Conservation (phyloP, 2,329 filamentous ascomycete species). For the Tolypocladium ophioglossoides region DNA sequence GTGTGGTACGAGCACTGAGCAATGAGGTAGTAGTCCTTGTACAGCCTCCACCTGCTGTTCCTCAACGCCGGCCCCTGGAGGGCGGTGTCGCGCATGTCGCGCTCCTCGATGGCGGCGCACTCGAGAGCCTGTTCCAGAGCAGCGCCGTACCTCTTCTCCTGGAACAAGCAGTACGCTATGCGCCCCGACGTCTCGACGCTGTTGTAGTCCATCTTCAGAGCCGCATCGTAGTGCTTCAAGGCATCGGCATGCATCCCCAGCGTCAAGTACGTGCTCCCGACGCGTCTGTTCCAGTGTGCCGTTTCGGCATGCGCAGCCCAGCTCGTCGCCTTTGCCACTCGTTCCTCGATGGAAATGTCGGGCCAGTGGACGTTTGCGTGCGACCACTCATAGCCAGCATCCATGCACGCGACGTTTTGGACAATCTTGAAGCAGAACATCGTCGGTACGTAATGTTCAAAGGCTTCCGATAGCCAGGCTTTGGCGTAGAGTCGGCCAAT, state of each 20-base stretch:
- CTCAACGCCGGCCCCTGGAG: constrained; percentile 13
- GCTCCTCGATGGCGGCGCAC: constrained; percentile 24
- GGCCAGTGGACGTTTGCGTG: constrained; percentile 25
- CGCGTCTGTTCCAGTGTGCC: constrained; percentile 26
- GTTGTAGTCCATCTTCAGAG: constrained; percentile 24
- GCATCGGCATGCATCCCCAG: constrained; percentile 24
- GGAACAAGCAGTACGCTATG: constrained; percentile 28
- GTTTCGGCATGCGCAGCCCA: constrained; percentile 25
- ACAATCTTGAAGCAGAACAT: constrained; percentile 33
- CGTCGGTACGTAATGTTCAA: constrained; percentile 25
- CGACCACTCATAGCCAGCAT: constrained; percentile 25
- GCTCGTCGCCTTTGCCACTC: constrained; percentile 23
- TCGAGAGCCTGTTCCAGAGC: constrained; percentile 24
- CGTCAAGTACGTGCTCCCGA: constrained; percentile 29
- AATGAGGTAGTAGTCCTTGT: constrained; percentile 28
- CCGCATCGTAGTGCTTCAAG: constrained; percentile 23
- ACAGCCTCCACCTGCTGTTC: constrained; percentile 26
- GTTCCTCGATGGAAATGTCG: constrained; percentile 20
- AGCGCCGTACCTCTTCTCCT: constrained; percentile 23
- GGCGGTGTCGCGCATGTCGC: constrained; percentile 14
- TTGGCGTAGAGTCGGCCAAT: constrained; percentile 27
- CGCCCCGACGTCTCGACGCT: constrained; percentile 27
- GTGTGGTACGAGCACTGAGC: constrained; percentile 24
- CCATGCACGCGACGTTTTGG: constrained; percentile 27
- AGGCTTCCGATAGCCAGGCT: constrained; percentile 25